Evolutionary conservation across 1,284 basidiomycete species (phyloP).

Genomic region (Melanopsichium pennsylvanicum): DNA sequence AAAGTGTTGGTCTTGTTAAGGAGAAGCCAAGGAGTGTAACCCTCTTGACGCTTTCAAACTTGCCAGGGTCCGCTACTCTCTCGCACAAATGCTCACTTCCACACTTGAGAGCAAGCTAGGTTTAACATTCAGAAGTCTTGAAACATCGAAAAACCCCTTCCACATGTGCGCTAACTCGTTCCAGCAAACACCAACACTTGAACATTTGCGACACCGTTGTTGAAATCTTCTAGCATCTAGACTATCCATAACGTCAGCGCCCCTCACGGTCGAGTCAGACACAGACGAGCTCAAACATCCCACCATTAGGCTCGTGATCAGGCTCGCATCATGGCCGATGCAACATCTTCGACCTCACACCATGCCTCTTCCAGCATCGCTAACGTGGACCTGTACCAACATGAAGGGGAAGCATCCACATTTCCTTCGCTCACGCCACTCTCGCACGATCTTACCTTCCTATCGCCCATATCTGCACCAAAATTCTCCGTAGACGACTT

Average conservation of each 20-base stretch:
- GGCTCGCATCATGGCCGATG: background rate
- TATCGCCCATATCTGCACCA: slow-evolving; percentile 70
- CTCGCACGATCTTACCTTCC: slow-evolving; percentile 78
- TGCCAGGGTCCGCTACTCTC: too few species aligned
- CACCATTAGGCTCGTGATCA: background rate
- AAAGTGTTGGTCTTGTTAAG: too few species aligned
- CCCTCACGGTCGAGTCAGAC: too few species aligned
- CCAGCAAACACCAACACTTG: background rate
- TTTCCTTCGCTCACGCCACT: slow-evolving; percentile 79
- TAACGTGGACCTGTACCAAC: background rate
- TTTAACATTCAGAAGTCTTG: background rate
- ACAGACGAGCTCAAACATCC: too few species aligned
- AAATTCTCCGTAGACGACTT: slow-evolving; percentile 85
- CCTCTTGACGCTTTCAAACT: too few species aligned
- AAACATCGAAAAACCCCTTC: background rate
- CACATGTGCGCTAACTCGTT: slow-evolving; percentile 3
- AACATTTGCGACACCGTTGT: too few species aligned
- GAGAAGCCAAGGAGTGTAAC: background rate
- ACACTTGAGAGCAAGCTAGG: background rate
- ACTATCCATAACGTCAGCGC: too few species aligned
- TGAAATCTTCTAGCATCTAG: background rate
- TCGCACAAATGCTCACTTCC: too few species aligned
- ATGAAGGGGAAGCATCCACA: slow-evolving; percentile 3
- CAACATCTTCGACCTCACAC: slow-evolving; percentile 5
- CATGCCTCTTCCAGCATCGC: slow-evolving; percentile 4